A percentile compares a stretch with the other conserved stretches of the same genome.
These are phyloP conservation scores for Solanum dulcamara DNA, from an alignment of 257 asterid species.

Conservation along the genomic window DNA sequence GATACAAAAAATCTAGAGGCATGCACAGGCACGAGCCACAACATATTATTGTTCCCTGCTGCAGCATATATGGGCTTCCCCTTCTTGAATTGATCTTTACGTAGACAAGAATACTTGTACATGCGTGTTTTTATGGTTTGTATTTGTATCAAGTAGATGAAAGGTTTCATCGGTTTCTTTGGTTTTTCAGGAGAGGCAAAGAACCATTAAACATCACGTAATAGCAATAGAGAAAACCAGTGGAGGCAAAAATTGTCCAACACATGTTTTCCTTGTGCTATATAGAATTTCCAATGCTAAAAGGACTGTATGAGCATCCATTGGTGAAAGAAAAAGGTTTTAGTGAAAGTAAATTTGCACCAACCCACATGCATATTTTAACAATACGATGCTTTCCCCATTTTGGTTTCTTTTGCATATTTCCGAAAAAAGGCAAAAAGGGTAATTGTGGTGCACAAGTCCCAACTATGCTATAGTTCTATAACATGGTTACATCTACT, in stretches of 20 bases:
- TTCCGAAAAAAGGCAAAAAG: neutral
- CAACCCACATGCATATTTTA: neutral
- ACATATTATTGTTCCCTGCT: neutral
- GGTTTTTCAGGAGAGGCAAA: neutral
- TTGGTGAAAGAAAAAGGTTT: neutral
- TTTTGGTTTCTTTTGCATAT: neutral
- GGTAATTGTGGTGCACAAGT: neutral
- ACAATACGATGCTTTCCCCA: neutral
- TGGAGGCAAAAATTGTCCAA: neutral
- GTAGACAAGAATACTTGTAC: neutral
- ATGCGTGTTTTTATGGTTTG: neutral
- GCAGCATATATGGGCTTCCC: neutral
- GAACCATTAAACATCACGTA: neutral
- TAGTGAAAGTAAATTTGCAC: neutral
- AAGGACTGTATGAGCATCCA: neutral
- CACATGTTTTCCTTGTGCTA: neutral
- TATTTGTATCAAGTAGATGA: neutral
- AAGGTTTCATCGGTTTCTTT: neutral
- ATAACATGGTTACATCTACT: neutral
- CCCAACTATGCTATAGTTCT: neutral
- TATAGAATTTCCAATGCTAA: neutral
- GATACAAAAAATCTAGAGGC: neutral
- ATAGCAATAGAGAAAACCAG: neutral
- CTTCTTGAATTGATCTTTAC: neutral
- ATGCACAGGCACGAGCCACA: neutral